A percentile compares a stretch with the other conserved stretches of the same genome.
Conservation (phyloP, 2,329 filamentous ascomycete genomes). For the Botrytis pseudocinerea region DNA sequence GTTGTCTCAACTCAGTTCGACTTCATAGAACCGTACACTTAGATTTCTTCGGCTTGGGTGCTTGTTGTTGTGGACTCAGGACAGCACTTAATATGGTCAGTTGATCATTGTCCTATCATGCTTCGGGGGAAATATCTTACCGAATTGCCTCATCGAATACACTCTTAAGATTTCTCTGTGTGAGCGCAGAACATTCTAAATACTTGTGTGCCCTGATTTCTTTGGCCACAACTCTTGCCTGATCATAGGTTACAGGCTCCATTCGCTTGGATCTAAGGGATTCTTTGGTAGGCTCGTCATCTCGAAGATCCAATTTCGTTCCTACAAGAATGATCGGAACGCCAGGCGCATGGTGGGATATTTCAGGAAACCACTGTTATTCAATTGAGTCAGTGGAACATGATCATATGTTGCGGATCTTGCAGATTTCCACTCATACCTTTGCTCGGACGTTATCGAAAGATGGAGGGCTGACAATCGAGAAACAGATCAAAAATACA, state of each 20-base stretch:
- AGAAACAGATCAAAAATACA: slow-evolving; percentile 98
- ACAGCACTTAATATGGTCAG: slow-evolving; percentile 57
- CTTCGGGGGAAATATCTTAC: slow-evolving; percentile 55
- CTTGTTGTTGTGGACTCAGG: slow-evolving; percentile 64
- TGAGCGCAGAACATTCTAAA: slow-evolving; percentile 94
- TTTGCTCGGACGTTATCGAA: slow-evolving; percentile 99
- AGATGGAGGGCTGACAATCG: slow-evolving; percentile 93
- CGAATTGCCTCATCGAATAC: slow-evolving; percentile 98
- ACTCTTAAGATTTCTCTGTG: slow-evolving; percentile 95
- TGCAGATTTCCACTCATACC: slow-evolving; percentile 55
- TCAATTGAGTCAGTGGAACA: slow-evolving; percentile 24
- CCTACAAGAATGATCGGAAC: slow-evolving; percentile 97
- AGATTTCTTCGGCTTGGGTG: slow-evolving; percentile 60
- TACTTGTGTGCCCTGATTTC: slow-evolving; percentile 97
- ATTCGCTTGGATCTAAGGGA: slow-evolving; percentile 87
- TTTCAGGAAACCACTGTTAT: slow-evolving; percentile 89
- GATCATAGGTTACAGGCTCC: slow-evolving; percentile 95
- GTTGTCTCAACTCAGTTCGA: background rate
- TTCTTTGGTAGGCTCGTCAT: slow-evolving; percentile 80
- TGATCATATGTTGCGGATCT: slow-evolving; percentile 1
- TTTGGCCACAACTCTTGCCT: slow-evolving; percentile 84
- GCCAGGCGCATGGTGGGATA: slow-evolving; percentile 92
- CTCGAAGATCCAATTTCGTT: slow-evolving; percentile 93
- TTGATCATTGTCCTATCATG: background rate
- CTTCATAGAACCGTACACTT: slow-evolving; percentile 68